Conservation (phyloP, 768 basidiomycete genomes). For the Imleria badia region DNA sequence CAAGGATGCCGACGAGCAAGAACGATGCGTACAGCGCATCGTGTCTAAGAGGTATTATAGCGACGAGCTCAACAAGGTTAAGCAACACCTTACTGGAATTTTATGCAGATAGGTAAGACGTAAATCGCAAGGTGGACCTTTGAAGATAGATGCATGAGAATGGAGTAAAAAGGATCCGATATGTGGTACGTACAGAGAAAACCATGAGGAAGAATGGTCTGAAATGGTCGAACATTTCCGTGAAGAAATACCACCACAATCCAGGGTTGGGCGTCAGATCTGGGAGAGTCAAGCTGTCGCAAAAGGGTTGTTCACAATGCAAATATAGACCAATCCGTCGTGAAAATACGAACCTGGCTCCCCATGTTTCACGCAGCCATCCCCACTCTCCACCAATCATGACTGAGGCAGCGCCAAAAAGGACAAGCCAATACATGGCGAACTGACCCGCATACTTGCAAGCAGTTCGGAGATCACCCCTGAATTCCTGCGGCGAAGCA, state of each 20-base stretch:
- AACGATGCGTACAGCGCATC: slow-evolving; percentile 82
- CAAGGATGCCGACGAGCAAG: slow-evolving; percentile 72
- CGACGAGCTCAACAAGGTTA: background rate
- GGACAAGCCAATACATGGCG: slow-evolving; percentile 43
- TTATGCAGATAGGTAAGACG: slow-evolving; percentile 79
- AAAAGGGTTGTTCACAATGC: background rate
- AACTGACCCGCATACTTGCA: slow-evolving; percentile 47
- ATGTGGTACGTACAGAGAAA: slow-evolving; percentile 65
- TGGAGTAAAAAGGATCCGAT: background rate
- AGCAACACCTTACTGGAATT: slow-evolving; percentile 64
- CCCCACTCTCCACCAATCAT: slow-evolving; percentile 57
- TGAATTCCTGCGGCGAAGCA: slow-evolving; percentile 51
- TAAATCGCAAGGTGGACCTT: slow-evolving; percentile 85
- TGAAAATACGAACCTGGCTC: slow-evolving; percentile 37
- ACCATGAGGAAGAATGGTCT: slow-evolving; percentile 93
- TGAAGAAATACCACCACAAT: slow-evolving; percentile 99
- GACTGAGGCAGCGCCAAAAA: slow-evolving; percentile 48
- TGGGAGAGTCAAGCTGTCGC: slow-evolving; percentile 68
- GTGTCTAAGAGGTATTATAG: slow-evolving; percentile 46
- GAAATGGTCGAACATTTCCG: slow-evolving; percentile 99
- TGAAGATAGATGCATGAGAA: background rate
- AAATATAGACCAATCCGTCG: background rate
- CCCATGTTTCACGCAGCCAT: slow-evolving; percentile 76
- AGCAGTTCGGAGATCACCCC: slow-evolving; percentile 4
- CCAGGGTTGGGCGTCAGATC: slow-evolving; percentile 94